Conservation (phyloP, 2,329 filamentous ascomycete species). For the Trichoderma citrinoviride region DNA sequence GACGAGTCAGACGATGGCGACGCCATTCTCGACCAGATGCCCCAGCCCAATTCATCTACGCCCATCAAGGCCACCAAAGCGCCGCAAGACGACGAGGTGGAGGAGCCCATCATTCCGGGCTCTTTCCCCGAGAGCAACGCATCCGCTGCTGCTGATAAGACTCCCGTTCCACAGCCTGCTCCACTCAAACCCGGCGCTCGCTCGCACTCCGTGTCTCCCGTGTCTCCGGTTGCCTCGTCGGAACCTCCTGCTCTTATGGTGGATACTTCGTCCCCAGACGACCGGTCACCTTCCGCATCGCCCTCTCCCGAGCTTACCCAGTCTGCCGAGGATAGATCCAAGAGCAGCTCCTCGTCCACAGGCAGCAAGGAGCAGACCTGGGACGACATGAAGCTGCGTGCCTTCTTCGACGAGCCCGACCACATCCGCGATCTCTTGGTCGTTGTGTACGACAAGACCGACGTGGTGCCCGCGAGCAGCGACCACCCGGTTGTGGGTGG, state of each 20-base stretch:
- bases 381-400: constrained; percentile 81
- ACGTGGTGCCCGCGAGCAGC: constrained; percentile 72
- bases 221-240: constrained; percentile 37
- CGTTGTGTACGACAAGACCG: constrained; percentile 89
- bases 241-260: constrained; percentile 65
- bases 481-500: constrained; percentile 81
- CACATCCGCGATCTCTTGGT: constrained; percentile 87
- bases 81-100: constrained; percentile 25
- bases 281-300: constrained; percentile 61
- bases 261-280: constrained; percentile 70
- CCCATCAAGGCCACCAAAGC: constrained; percentile 23
- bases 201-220: constrained; percentile 4
- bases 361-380: constrained; percentile 55
- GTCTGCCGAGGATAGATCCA: constrained; percentile 40
- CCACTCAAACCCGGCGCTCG: constrained; percentile 27
- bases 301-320: constrained; percentile 61
- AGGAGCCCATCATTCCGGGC: constrained; percentile 39
- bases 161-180: constrained; percentile 28
- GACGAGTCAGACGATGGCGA: constrained; percentile 56
- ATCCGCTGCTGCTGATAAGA: constrained; percentile 35
- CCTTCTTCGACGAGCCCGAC: constrained; percentile 85
- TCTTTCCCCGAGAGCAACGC: constrained; percentile 44
- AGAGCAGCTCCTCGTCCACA: constrained; percentile 39
- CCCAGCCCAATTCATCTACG: constrained; percentile 20
- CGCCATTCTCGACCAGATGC: constrained; percentile 33